Evolutionary conservation across 176 grass and related monocot species (phyloP), one percentile per base, ranked within the genome.

Genomic region (Canna indica): DNA sequence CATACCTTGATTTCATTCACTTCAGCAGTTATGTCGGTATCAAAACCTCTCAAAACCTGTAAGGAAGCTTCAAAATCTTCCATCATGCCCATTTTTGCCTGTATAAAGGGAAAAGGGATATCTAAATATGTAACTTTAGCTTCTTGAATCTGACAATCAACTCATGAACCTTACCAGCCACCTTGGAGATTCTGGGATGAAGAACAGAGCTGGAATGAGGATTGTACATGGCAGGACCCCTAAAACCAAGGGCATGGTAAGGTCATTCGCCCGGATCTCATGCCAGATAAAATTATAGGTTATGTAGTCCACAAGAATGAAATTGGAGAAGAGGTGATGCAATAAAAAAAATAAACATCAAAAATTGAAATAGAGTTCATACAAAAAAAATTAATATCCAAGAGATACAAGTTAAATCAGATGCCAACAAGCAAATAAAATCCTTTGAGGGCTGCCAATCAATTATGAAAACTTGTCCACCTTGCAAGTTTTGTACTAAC

Each of bases 71-170:
- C 94, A 15, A 88, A 88, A 62, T 99, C 94, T 47, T 99, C 89
- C 72, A 78, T 77, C 82, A 87, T 80, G 45, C 91, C 85, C 94
- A 93, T 99, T 79, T 99, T 99, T 90, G 94, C 94, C 94, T 99
- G 69, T 20, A 80, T 48, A 77, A 20, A 60, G 26, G 58, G 35
- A 67, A 29, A 13, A 22, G 32, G 35, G 72, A 79, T 67, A 64
- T 68, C 48, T 58, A 20, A 17, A 7, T 65, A 16, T 2, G 22
- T 41, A 38, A 66, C 5, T 54, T 57, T 35, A 4, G 22, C 4
- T 59, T 44, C 4, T 77, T 69, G 8, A 24, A n/a, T 11, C 42
- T n/a, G 36, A 2, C 3, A 41, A 44, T 70, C 68, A 50, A 15
- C 39, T 47, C 41, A 64, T 81, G 47, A 75, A 47, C 73, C 74